Percentiles rank a stretch among this genome's conserved stretches.
Evolutionary conservation across 208 protist genomes (phyloP).

Genomic region (Crithidia fasciculata): DNA sequence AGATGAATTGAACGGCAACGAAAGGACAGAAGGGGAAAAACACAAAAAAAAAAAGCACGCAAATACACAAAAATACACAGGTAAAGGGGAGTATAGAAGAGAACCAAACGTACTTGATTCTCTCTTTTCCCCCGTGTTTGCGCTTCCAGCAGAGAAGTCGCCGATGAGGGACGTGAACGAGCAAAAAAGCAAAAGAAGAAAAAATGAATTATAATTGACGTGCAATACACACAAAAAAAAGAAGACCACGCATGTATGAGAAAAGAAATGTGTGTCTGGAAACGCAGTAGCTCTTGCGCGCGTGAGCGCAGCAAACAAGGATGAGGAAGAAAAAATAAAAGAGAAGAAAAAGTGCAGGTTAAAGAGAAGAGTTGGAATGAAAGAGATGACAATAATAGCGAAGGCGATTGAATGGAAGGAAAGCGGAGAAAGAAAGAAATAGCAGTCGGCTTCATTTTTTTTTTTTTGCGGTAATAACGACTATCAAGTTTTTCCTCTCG

Average conservation of each 20-base stretch:
- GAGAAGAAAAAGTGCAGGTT: background rate
- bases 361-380: background rate
- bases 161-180: background rate
- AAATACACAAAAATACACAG: no score
- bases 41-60: background rate
- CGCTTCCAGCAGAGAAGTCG: background rate
- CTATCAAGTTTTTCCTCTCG: no score
- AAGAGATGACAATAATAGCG: no score
- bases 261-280: background rate
- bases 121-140: no score
- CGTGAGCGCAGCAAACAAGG: no score
- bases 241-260: background rate
- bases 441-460: no score
- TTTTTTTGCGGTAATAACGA: no score
- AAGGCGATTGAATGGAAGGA: no score
- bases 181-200: slow-evolving; percentile 2
- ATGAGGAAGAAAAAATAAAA: slow-evolving; percentile 2
- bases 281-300: no score
- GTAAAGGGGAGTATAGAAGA: no score
- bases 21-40: background rate
- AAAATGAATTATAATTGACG: background rate
- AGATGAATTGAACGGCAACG: background rate
- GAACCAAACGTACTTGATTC: no score
- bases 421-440: no score
- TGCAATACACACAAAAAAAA: background rate